Evolutionary conservation across 2,329 filamentous ascomycete genomes (phyloP).

Genomic region (Dothideomycetes sp.): DNA sequence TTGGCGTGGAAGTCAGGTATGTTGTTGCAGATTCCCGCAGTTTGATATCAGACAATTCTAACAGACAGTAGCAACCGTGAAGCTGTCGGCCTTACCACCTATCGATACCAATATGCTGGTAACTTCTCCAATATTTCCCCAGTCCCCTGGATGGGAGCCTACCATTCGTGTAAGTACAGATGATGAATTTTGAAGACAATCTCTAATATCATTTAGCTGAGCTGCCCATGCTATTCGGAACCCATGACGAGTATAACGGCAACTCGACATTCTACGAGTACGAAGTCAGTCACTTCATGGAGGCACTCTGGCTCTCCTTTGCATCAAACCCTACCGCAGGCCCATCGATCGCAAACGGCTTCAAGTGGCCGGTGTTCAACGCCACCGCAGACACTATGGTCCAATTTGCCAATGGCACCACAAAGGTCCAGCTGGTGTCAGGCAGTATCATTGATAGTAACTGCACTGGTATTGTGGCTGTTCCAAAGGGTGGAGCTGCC

Average conservation of each 20-base stretch:
- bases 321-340: background rate
- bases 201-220: slow-evolving; percentile 29
- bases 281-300: slow-evolving; percentile 22
- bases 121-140: slow-evolving; percentile 32
- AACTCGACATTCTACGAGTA: slow-evolving; percentile 13
- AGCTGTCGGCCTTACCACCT: slow-evolving; percentile 19
- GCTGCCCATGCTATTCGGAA: slow-evolving; percentile 27
- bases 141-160: slow-evolving; percentile 30
- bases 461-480: no score
- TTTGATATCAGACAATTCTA: no score
- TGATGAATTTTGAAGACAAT: no score
- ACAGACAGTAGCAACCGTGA: background rate
- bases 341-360: no score
- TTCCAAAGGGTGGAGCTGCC: no score
- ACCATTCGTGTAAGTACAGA: no score
- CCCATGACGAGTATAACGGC: slow-evolving; percentile 18
- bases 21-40: no score
- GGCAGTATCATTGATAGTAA: no score
- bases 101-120: slow-evolving; percentile 30
- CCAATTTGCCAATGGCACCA: no score
- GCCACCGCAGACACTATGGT: no score
- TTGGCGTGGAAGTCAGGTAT: slow-evolving; percentile 6
- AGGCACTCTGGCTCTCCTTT: slow-evolving; percentile 15
- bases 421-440: no score
- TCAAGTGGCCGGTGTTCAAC: no score